phyloP scores from a whole-genome alignment of 257 asterid species.

The Nicotiana otophora region DNA sequence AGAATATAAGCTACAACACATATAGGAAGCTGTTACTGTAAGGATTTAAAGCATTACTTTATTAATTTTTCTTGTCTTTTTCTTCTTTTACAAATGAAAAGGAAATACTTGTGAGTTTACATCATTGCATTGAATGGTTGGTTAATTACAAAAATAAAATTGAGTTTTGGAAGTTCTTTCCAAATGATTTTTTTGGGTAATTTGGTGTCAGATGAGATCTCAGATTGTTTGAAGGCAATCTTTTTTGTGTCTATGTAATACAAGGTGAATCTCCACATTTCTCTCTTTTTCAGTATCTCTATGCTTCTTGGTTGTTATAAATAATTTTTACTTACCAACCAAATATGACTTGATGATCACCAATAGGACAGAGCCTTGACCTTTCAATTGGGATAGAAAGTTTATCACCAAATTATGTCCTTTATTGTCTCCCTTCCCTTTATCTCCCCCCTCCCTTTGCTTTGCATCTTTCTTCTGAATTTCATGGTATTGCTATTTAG shows the following conservation, averaged over 20 bases:
- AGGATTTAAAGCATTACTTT: no score
- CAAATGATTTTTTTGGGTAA: background rate
- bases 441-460: no score
- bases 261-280: background rate
- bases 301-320: background rate
- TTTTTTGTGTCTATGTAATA: background rate
- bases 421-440: no score
- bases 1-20: no score
- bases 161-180: slow-evolving; percentile 37
- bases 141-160: slow-evolving; percentile 18
- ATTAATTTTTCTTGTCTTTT: no score
- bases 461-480: no score
- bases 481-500: no score
- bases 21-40: no score
- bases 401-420: background rate
- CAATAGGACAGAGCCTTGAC: background rate
- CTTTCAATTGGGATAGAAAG: background rate
- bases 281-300: background rate
- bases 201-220: background rate
- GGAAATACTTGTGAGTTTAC: no score
- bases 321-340: background rate
- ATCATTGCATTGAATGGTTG: no score
- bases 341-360: background rate
- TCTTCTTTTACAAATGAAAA: no score
- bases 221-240: background rate